These are phyloP conservation scores for Tuber microsphaerosporum DNA, from an alignment of 495 filamentous ascomycete species.

Conservation along the genomic window DNA sequence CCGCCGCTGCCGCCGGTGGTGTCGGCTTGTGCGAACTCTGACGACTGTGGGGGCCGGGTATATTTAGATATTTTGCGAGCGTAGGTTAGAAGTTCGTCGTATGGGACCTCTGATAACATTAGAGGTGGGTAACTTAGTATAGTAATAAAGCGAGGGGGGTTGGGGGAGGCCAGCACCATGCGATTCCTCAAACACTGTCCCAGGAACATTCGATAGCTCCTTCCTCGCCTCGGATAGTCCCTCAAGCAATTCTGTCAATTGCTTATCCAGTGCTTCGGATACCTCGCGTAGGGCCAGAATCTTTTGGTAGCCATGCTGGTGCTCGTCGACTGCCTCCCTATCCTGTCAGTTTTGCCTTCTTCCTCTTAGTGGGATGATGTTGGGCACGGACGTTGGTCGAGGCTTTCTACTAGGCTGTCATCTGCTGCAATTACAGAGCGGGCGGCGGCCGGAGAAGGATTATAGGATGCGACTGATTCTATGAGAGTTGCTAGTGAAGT, in stretches of 20 bases:
- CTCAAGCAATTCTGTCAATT: slow-evolving; percentile 55
- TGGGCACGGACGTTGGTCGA: slow-evolving; percentile 51
- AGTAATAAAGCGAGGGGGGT: neutral
- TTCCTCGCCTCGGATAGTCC: slow-evolving; percentile 59
- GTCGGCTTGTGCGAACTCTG: slow-evolving; percentile 41
- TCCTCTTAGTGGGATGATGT: neutral
- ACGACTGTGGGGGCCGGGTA: slow-evolving; percentile 60
- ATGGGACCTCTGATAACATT: slow-evolving; percentile 48
- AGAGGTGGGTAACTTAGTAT: slow-evolving; percentile 30
- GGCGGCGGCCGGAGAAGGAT: slow-evolving; percentile 59
- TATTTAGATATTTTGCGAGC: slow-evolving; percentile 67
- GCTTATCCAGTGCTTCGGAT: slow-evolving; percentile 53
- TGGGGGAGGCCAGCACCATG: slow-evolving; percentile 19
- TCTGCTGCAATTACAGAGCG: slow-evolving; percentile 62
- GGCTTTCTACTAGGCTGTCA: slow-evolving; percentile 52
- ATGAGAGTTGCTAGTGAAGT: slow-evolving; percentile 59
- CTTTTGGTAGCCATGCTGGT: slow-evolving; percentile 61
- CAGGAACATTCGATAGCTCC: slow-evolving; percentile 55
- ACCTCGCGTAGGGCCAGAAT: slow-evolving; percentile 57
- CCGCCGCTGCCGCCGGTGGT: slow-evolving; percentile 33
- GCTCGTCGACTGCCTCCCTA: slow-evolving; percentile 51
- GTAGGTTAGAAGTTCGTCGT: slow-evolving; percentile 61
- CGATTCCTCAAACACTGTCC: slow-evolving; percentile 48
- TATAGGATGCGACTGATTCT: slow-evolving; percentile 70
- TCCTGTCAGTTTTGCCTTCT: neutral